Conservation (phyloP, 2,329 filamentous ascomycete species). For the Aspergillus amoenus region DNA sequence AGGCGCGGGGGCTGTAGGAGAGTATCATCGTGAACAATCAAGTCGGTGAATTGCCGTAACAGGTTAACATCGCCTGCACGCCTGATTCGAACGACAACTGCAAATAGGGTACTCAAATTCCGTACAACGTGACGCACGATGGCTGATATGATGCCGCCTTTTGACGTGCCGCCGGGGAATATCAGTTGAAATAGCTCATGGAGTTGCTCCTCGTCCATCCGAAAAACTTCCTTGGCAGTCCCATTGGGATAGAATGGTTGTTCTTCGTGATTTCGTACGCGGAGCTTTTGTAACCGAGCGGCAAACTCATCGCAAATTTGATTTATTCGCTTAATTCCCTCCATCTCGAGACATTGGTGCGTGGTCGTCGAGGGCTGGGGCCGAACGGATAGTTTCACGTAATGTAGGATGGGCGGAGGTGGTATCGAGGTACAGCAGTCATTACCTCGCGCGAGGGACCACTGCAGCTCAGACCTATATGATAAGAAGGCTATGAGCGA, state of each 20-base stretch:
- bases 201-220: slow-evolving; percentile 7
- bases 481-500: background rate
- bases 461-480: background rate
- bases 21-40: background rate
- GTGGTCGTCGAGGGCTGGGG: background rate
- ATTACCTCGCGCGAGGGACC: background rate
- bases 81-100: slow-evolving; percentile 31
- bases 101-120: slow-evolving; percentile 32
- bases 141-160: background rate
- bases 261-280: slow-evolving; percentile 8
- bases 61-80: slow-evolving; percentile 24
- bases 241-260: slow-evolving; percentile 20
- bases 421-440: background rate
- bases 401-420: background rate
- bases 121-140: background rate
- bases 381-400: background rate
- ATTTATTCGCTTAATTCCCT: slow-evolving; percentile 7
- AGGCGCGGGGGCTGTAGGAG: background rate
- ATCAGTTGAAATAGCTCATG: slow-evolving; percentile 5
- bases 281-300: slow-evolving; percentile 2
- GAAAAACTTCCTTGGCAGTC: slow-evolving; percentile 18
- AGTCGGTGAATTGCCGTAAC: slow-evolving; percentile 12
- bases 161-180: background rate
- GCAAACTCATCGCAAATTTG: slow-evolving; percentile 14
- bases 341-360: background rate